These are phyloP conservation scores for Oidium heveae DNA, from an alignment of 2,329 filamentous ascomycete genomes.

Conservation along the genomic window DNA sequence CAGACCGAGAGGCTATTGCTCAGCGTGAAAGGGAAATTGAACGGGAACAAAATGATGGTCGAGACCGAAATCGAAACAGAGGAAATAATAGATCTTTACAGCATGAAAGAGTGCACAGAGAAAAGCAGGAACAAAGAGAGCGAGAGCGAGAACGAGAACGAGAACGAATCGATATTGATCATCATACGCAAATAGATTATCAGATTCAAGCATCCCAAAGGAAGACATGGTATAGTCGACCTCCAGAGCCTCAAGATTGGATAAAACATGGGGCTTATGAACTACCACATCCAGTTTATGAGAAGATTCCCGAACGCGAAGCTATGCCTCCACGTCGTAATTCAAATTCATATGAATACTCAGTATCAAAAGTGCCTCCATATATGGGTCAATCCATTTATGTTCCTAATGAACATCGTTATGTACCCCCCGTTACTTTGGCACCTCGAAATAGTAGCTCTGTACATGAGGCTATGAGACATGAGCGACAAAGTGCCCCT, in stretches of 20 bases:
- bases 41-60: not conserved
- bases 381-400: slow-evolving; percentile 10
- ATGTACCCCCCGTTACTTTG: slow-evolving; percentile 14
- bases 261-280: slow-evolving; percentile 10
- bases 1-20: slow-evolving; percentile 15
- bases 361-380: slow-evolving; percentile 7
- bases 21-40: slow-evolving; percentile 7
- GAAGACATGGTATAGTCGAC: slow-evolving; percentile 9
- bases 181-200: slow-evolving; percentile 6
- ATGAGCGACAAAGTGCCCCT: slow-evolving; percentile 15
- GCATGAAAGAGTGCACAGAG: slow-evolving; percentile 16
- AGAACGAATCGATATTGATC: slow-evolving; percentile 5
- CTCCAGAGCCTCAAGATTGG: slow-evolving; percentile 11
- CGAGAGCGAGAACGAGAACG: slow-evolving; percentile 2
- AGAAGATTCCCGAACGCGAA: slow-evolving; percentile 3
- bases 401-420: slow-evolving; percentile 10
- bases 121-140: slow-evolving; percentile 15
- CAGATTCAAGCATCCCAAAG: slow-evolving; percentile 9
- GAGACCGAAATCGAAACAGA: slow-evolving; percentile 15
- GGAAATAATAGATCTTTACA: slow-evolving; percentile 1
- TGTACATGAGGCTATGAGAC: slow-evolving; percentile 10
- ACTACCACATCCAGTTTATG: slow-evolving; percentile 5
- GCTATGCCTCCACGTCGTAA: slow-evolving; percentile 4
- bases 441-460: slow-evolving; percentile 13
- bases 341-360: slow-evolving; percentile 10